phyloP scores from a whole-genome alignment of 306 rosid species.

The Heteromeles arbutifolia region DNA sequence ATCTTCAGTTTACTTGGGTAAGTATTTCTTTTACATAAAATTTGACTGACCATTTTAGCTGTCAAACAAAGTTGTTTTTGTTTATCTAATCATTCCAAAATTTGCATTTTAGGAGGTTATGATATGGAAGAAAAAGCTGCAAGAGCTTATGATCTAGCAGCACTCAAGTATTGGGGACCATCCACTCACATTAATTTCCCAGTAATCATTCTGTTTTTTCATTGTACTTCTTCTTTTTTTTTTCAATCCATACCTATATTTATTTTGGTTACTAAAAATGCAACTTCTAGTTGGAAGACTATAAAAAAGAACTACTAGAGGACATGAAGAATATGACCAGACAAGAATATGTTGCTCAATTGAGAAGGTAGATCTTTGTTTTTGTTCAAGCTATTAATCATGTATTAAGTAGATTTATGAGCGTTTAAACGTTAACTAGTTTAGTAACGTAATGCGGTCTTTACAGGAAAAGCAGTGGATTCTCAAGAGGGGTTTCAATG shows the following conservation, averaged over 20 bases:
- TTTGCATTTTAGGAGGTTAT: constrained; percentile 68
- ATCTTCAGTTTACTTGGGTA: constrained; percentile 82
- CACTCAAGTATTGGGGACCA: constrained; percentile 98
- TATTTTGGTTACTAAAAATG: constrained; percentile 4
- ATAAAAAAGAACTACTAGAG: constrained; percentile 66
- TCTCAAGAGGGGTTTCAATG: constrained; percentile 89
- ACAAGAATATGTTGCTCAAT: constrained; percentile 88
- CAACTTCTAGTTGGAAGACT: constrained; percentile 55
- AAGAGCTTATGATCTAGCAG: constrained; percentile 89
- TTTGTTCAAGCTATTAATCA: neutral
- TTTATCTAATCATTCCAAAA: constrained; percentile 32
- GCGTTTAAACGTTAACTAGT: neutral
- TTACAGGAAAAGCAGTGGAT: constrained; percentile 84
- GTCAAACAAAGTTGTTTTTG: neutral
- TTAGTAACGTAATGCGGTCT: neutral
- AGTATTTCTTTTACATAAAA: constrained; percentile 8
- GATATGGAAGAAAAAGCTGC: constrained; percentile 97
- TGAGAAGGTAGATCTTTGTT: constrained; percentile 50
- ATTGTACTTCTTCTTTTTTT: neutral
- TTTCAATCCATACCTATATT: neutral
- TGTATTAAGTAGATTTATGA: neutral
- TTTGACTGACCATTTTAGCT: neutral
- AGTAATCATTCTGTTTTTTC: constrained; percentile 29
- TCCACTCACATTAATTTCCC: constrained; percentile 89
- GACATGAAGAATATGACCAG: constrained; percentile 80